Conservation (phyloP, 768 basidiomycete species). For the Mrakia gelida region DNA sequence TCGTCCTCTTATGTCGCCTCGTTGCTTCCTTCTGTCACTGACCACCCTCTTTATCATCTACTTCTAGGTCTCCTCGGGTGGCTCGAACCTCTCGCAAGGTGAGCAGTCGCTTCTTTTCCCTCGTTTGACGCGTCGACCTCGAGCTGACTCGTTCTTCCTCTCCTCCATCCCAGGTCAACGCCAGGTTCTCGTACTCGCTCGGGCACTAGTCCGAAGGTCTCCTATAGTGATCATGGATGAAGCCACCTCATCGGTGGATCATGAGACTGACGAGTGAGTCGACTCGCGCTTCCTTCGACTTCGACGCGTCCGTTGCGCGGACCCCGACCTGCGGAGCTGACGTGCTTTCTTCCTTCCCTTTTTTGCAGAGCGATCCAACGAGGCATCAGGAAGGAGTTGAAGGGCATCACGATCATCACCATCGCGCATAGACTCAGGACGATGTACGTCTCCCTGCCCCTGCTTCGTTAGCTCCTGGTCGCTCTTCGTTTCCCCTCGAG, state of each 20-base stretch:
- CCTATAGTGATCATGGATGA: not conserved
- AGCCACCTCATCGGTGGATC: slow-evolving; percentile 50
- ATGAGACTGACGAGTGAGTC: slow-evolving; percentile 51
- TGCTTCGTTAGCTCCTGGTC: not conserved
- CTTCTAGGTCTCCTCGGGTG: not conserved
- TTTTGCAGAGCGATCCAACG: slow-evolving; percentile 50
- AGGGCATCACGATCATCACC: slow-evolving; percentile 53
- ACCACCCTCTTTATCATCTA: too few relatives aligned
- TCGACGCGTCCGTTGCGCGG: too few relatives aligned
- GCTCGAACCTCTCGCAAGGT: not conserved
- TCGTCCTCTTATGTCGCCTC: too few relatives aligned
- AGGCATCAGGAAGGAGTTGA: slow-evolving; percentile 52
- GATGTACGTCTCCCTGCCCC: slow-evolving; percentile 46
- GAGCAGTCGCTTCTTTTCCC: too few relatives aligned
- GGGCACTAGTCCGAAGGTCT: not conserved
- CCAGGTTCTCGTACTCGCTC: not conserved
- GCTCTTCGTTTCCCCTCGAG: not conserved
- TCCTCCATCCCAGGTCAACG: not conserved
- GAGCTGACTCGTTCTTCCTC: too few relatives aligned
- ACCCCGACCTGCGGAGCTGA: too few relatives aligned
- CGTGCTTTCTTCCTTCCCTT: too few relatives aligned
- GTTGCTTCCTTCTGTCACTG: too few relatives aligned
- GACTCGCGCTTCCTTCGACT: too few relatives aligned
- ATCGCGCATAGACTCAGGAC: slow-evolving; percentile 43
- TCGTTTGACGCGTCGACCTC: too few relatives aligned